phyloP scores from a whole-genome alignment of 202 grass and related monocot genomes.

The Schoenoplectus triqueter region DNA sequence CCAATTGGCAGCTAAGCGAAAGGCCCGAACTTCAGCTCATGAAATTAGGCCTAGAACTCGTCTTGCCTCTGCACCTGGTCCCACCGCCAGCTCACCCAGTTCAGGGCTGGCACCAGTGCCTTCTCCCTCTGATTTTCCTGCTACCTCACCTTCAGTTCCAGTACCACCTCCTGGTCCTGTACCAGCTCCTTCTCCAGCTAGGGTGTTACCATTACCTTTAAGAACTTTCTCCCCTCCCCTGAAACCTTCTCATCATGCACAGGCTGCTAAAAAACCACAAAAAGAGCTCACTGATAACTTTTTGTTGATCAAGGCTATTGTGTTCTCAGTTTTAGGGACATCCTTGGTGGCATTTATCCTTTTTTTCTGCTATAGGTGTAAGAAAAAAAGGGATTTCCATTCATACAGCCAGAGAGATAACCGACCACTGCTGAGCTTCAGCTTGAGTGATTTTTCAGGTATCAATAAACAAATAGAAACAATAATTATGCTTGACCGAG shows the following conservation, averaged over 20 bases:
- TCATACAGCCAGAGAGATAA: slow-evolving; percentile 24
- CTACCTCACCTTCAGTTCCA: slow-evolving; percentile 4
- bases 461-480: background rate
- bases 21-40: background rate
- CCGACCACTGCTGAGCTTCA: background rate
- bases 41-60: background rate
- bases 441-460: slow-evolving; percentile 37
- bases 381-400: slow-evolving; percentile 21
- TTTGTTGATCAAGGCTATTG: background rate
- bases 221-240: background rate
- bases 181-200: slow-evolving; percentile 3
- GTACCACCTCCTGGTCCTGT: background rate
- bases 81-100: background rate
- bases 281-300: background rate
- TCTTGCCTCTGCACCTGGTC: background rate
- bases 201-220: background rate
- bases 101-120: background rate
- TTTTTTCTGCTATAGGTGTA: slow-evolving; percentile 38
- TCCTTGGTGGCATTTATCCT: slow-evolving; percentile 33
- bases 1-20: slow-evolving; percentile 12
- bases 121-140: background rate
- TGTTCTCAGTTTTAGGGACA: slow-evolving; percentile 11
- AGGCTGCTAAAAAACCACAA: slow-evolving; percentile 17
- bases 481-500: slow-evolving; percentile 1
- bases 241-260: background rate